Base-by-base conservation (phyloP, 257 asterid species). In the Leptodermis oblonga region DNA sequence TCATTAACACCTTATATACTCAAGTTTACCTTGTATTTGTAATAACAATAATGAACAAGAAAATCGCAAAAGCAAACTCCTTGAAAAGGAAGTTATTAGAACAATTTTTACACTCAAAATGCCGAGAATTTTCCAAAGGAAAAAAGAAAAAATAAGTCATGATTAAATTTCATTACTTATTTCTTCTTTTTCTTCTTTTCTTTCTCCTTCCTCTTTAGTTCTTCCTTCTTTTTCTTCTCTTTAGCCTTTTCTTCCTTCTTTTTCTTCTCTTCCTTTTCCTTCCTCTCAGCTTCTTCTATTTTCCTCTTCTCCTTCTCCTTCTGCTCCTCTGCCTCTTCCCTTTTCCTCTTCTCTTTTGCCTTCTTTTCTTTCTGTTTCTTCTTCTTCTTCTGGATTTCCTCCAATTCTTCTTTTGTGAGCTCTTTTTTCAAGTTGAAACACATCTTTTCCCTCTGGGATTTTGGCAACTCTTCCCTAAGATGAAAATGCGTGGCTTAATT, bases 341-440 rank as follows among this genome's bases (percentile, higher is more conserved):
- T 64, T 25, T 66, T 45, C 30, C 15, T 34, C 62, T 39, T 70
- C 62, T 48, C 69, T 14, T 66, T 52, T 51, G 11, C 33, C 34
- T 71, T 72, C 41, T 39, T 66, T 5, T 64, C 52, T 41, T 72
- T 72, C 62, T 51, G 39, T 15, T 51, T 62, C 70, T 30, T 53
- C 31, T 36, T 68, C 71, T 63, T 72, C 77, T 67, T 72, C 8
- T n/a, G n/a, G n/a, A 31, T 61, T 60, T 68, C 81, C 43, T 72
- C 67, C 53, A 77, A 13, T 48, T 67, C 77, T n/a, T 67, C 77
- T 39, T 61, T 72, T 6, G 68, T 71, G 13, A 67, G 59, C 52
- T 77, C 67, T 26, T 20, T 67, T 48, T 59, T 72, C 51, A 77
- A 34, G 31, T 22, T 77, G 68, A 77, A 77, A 33, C 81, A 72